Base-by-base conservation (phyloP, 2,329 filamentous ascomycete genomes). In the Raffaelea albimanens region DNA sequence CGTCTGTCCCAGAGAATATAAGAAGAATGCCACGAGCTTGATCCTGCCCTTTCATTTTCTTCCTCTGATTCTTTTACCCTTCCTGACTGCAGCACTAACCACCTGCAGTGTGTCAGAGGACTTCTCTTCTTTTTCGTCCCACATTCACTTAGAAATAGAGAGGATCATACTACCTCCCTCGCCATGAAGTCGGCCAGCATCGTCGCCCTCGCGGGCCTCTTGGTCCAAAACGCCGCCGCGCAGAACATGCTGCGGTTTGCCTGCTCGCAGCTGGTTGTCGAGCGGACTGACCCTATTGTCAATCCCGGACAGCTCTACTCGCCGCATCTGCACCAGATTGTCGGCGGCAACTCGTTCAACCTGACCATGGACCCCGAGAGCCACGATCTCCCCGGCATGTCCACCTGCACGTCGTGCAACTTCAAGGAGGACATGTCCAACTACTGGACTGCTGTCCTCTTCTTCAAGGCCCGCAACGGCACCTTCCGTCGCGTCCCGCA, bases 381-480 rank as follows among this genome's bases (percentile, higher is more conserved):
- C 4, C 60, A 66, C 55, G 64, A 69, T 46, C 58, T 64, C 20
- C 55, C 63, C 10, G 33, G 54, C 39, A 50, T 52, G 44, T 69
- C 67, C 11, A 66, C 62, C 31, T 69, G 67, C 60, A 70, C 66
- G 9, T 68, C 66, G 20, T 70, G 67, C 60, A 67, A 57, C 39
- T 69, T 70, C 58, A 58, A 57, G 49, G 62, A 70, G 56, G 66
- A 70, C 57, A 61, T 63, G 56, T 68, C 65, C 59, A 70, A 70
- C 64, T 69, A 70, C 63, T 70, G 67, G 67, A 69, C 67, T 20
- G 65, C 67, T 49, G 65, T 68, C 56, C 63, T 70, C 63, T 70
- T 69, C 62, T 70, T 67, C 63, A 63, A 66, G 56, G 58, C 61
- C 47, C 62, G 58, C 58, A 70, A 70, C 59, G 67, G 67, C 47